Evolutionary conservation across 1,284 basidiomycete genomes (phyloP).

Genomic region (Ustilago xerochloae): DNA sequence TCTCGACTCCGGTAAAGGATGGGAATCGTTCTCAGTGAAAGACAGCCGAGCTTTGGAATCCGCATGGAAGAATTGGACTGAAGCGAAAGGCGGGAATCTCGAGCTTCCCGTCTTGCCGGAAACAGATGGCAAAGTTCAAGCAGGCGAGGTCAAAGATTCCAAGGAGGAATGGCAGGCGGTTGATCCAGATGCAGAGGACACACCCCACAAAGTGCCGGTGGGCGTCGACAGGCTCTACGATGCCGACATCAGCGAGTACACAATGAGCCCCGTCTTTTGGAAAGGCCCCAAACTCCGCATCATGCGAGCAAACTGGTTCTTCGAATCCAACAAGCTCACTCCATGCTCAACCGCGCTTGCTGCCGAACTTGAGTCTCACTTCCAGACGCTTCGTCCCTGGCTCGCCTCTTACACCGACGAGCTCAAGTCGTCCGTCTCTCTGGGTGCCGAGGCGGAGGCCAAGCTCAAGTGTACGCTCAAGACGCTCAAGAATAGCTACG

Average conservation of each 20-base stretch:
- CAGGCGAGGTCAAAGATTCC: constrained; percentile 30
- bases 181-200: constrained; percentile 37
- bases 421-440: constrained; percentile 70
- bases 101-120: constrained; percentile 31
- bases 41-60: constrained; percentile 44
- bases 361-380: constrained; percentile 70
- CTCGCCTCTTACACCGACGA: constrained; percentile 72
- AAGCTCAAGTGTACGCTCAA: constrained; percentile 71
- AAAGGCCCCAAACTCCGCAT: constrained; percentile 71
- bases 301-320: constrained; percentile 72
- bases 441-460: constrained; percentile 71
- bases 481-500: constrained; percentile 66
- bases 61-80: constrained; percentile 36
- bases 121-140: constrained; percentile 38
- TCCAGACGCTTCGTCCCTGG: constrained; percentile 61
- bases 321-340: constrained; percentile 69
- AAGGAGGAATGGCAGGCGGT: constrained; percentile 23
- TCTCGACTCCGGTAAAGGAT: constrained; percentile 32
- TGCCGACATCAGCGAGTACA: constrained; percentile 47
- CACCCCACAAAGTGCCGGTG: constrained; percentile 49
- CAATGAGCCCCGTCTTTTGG: constrained; percentile 72
- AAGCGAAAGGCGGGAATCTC: constrained; percentile 36
- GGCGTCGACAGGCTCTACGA: constrained; percentile 53
- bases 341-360: constrained; percentile 71
- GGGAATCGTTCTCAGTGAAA: constrained; percentile 37